Conservation (phyloP, 495 filamentous ascomycete genomes). For the Penicillium crystallinum region DNA sequence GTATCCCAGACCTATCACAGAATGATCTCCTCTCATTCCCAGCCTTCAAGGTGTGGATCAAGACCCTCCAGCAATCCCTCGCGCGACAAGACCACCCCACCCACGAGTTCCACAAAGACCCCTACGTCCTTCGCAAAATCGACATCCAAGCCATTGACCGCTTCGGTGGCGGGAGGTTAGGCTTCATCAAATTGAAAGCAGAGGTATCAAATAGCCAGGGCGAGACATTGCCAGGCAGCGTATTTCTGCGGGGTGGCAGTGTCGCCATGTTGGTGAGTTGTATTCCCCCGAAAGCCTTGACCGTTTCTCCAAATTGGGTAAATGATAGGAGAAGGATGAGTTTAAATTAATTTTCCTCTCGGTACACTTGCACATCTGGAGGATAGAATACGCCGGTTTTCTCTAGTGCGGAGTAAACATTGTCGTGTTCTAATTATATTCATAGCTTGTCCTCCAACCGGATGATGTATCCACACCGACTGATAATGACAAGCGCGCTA, state of each 20-base stretch:
- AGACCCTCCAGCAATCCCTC: conserved; percentile 61
- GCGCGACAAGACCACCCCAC: conserved; percentile 50
- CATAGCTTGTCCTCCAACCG: conserved; percentile 61
- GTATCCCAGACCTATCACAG: conserved; percentile 53
- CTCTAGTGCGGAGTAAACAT: no score
- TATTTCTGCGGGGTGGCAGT: conserved; percentile 76
- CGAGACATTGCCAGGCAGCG: conserved; percentile 65
- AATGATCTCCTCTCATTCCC: conserved; percentile 64
- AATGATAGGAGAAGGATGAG: no score
- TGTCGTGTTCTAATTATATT: neutral
- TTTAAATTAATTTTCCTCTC: no score
- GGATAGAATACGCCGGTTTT: no score
- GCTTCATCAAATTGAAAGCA: conserved; percentile 74
- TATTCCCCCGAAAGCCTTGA: no score
- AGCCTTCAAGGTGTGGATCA: conserved; percentile 70
- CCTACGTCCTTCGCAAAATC: conserved; percentile 66
- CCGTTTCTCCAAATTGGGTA: no score
- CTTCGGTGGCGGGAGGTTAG: conserved; percentile 58
- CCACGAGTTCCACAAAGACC: conserved; percentile 67
- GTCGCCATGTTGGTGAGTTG: conserved; percentile 70
- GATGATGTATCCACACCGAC: conserved; percentile 48
- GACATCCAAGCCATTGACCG: conserved; percentile 70
- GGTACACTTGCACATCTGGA: no score
- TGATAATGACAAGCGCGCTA: conserved; percentile 56
- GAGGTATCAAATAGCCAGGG: conserved; percentile 57